These are phyloP conservation scores for Ophiostoma novo-ulmi DNA, from an alignment of 2,329 filamentous ascomycete genomes.

Conservation along the genomic window DNA sequence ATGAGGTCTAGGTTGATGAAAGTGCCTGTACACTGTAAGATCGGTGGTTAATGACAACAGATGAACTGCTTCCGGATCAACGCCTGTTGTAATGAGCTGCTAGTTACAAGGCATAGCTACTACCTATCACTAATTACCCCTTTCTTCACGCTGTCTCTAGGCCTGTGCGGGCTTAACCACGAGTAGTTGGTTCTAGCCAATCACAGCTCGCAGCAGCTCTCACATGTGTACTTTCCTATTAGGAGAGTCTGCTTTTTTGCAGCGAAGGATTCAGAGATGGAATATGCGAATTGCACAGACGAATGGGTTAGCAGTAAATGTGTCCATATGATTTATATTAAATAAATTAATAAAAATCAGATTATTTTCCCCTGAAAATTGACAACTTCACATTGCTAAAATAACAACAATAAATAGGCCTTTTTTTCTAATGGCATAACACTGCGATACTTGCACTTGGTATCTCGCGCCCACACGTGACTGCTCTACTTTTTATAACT, in stretches of 20 bases:
- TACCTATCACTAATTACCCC: background rate
- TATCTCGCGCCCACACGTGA: background rate
- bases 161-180: background rate
- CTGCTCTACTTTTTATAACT: background rate
- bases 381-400: too few species aligned
- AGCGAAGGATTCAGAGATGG: background rate
- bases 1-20: conserved; percentile 2
- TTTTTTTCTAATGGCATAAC: background rate
- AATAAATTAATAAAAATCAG: too few species aligned
- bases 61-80: conserved; percentile 1
- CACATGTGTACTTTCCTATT: conserved; percentile 3
- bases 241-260: background rate
- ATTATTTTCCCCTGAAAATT: too few species aligned
- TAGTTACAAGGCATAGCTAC: background rate
- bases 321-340: background rate
- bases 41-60: background rate
- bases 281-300: background rate
- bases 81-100: background rate
- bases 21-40: background rate
- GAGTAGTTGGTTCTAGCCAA: background rate
- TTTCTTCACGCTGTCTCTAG: conserved; percentile 4
- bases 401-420: background rate
- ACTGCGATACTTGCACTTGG: background rate
- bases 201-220: background rate
- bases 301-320: background rate